Conservation (phyloP, 805 yeast species). For the Spencermartinsiella europaea region DNA sequence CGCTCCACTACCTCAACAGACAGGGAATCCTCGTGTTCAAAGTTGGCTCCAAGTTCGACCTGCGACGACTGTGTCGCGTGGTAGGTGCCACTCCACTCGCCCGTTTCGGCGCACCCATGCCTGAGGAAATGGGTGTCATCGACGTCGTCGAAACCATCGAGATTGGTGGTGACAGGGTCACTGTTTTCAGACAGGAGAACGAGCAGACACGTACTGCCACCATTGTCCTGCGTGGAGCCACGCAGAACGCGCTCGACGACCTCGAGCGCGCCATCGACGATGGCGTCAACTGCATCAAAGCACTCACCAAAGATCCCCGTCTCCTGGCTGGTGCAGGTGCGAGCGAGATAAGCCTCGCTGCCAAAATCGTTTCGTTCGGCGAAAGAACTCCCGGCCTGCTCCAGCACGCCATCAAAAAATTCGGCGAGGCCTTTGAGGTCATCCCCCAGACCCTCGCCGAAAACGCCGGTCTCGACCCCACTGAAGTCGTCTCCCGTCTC, state of each 20-base stretch:
- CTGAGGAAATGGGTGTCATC: slow-evolving; percentile 86
- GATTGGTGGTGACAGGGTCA: slow-evolving; percentile 96
- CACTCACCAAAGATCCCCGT: slow-evolving; percentile 74
- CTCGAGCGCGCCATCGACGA: slow-evolving; percentile 97
- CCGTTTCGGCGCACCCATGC: slow-evolving; percentile 88
- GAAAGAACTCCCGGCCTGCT: slow-evolving; percentile 90
- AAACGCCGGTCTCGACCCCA: slow-evolving; percentile 86
- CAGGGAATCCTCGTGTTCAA: slow-evolving; percentile 77
- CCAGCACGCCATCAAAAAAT: slow-evolving; percentile 90
- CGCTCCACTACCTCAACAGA: slow-evolving; percentile 87
- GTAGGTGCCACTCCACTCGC: slow-evolving; percentile 97
- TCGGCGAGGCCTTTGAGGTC: slow-evolving; percentile 91
- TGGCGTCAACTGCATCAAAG: slow-evolving; percentile 88
- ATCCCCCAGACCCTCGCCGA: slow-evolving; percentile 90
- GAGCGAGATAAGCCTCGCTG: slow-evolving; percentile 80
- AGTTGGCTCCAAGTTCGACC: slow-evolving; percentile 90
- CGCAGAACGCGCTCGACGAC: slow-evolving; percentile 88
- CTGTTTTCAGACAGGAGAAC: slow-evolving; percentile 75
- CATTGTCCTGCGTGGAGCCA: slow-evolving; percentile 92
- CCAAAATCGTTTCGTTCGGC: slow-evolving; percentile 75
- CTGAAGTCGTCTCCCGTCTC: slow-evolving; percentile 81
- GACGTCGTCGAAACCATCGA: slow-evolving; percentile 88
- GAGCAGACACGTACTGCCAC: slow-evolving; percentile 79
- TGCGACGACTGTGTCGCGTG: slow-evolving; percentile 89
- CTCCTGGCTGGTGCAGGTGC: slow-evolving; percentile 97